Percentiles rank a stretch among this genome's conserved stretches.
These are phyloP conservation scores for Kuraishia borneana DNA, from an alignment of 805 yeast genomes.

Conservation along the genomic window DNA sequence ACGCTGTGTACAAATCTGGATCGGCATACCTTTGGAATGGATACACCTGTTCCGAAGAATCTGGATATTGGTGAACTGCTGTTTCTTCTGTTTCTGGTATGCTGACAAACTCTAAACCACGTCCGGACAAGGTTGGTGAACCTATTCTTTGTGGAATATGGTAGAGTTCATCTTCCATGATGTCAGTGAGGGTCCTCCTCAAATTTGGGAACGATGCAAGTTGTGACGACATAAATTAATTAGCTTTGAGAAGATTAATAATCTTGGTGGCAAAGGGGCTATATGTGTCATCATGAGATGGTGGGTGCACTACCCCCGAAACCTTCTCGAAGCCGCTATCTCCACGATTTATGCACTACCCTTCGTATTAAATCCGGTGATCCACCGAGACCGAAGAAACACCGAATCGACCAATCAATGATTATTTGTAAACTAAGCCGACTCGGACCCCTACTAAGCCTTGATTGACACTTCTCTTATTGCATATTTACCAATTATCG, in stretches of 20 bases:
- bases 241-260: too few relatives aligned
- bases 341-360: too few relatives aligned
- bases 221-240: constrained; percentile 39
- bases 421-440: too few relatives aligned
- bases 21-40: constrained; percentile 30
- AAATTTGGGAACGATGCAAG: constrained; percentile 36
- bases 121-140: too few relatives aligned
- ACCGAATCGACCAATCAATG: too few relatives aligned
- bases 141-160: constrained; percentile 16
- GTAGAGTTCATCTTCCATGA: constrained; percentile 50
- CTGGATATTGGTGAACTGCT: neutral
- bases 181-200: constrained; percentile 43
- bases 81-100: constrained; percentile 5
- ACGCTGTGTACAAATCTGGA: constrained; percentile 19
- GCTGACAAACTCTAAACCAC: constrained; percentile 1
- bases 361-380: too few relatives aligned
- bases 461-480: too few relatives aligned
- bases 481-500: too few relatives aligned
- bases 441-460: too few relatives aligned
- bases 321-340: too few relatives aligned
- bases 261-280: too few relatives aligned
- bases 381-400: too few relatives aligned
- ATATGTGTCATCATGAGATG: neutral
- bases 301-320: constrained; percentile 1
- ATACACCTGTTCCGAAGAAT: constrained; percentile 6